These are phyloP conservation scores for Geotrichum histeridarum DNA, from an alignment of 1,139 yeast genomes.

Conservation along the genomic window DNA sequence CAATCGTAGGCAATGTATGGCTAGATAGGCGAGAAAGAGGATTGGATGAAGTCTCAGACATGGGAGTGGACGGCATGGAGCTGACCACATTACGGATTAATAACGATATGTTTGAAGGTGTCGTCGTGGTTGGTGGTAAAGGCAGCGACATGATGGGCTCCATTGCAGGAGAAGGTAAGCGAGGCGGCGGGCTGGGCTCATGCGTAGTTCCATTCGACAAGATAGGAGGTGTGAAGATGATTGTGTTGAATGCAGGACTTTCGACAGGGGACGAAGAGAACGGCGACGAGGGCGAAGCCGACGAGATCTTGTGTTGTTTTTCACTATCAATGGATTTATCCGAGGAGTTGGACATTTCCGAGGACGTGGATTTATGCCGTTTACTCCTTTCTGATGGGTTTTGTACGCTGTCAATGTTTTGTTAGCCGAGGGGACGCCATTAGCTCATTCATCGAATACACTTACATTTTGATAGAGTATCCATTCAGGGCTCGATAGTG, in stretches of 20 bases:
- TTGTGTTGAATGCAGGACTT: conserved; percentile 6
- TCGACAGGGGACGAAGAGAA: not conserved
- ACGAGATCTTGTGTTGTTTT: not conserved
- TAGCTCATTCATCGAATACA: not conserved
- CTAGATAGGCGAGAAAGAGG: not conserved
- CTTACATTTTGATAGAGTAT: conserved; percentile 26
- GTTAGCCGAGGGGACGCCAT: not conserved
- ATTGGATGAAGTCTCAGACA: not conserved
- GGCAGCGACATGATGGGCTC: not conserved
- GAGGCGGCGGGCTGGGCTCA: not conserved
- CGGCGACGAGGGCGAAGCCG: conserved; percentile 1
- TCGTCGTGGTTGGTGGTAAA: not conserved
- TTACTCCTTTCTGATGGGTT: conserved; percentile 10
- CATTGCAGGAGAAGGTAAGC: not conserved
- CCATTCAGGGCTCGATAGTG: conserved; percentile 29
- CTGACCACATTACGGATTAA: not conserved
- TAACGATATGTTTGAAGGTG: not conserved
- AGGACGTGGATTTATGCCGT: conserved; percentile 8
- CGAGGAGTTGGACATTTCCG: not conserved
- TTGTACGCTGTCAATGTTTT: not conserved
- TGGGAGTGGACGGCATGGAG: not conserved
- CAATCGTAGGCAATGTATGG: not conserved
- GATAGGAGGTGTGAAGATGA: conserved; percentile 15
- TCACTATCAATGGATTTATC: not conserved
- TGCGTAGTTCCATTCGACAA: conserved; percentile 9